Base-by-base conservation (phyloP, 768 basidiomycete species). In the Dentipellis fragilis region DNA sequence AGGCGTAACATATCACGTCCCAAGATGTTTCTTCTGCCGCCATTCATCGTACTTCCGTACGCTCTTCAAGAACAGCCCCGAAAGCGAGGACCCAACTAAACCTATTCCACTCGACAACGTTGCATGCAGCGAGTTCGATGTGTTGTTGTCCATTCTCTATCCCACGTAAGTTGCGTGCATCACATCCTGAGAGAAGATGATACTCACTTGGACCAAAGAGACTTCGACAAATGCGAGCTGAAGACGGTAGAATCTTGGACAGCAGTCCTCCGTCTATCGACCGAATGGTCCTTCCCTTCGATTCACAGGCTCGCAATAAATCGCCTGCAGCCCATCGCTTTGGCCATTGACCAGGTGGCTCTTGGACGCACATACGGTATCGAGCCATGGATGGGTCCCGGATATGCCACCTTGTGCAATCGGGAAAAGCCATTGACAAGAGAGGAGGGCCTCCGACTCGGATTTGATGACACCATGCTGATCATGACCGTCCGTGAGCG, bases 241-340 rank as follows among this genome's bases (percentile, higher is more conserved):
- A n/a, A 2, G 2, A 59, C 58, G 40, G 59, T 53, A 12, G 57
- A 59, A 19, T 56, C 57, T 17, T 66, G 66, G 61, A 58, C 62
- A 5, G 63, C 65, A 17, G 60, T 65, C 29, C 54, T 67, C 29
- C 54, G 62, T 40, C 38, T 62, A 50, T 57, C 63, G 7, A 54
- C 62, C 60, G 68, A 11, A 52, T 73, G 16, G 69, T 66, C 51
- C 58, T 66, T 56, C 59, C 66, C 58, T 46, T 56, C 46, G 52
- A 65, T 57, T 62, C 70, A 52, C 62, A 8, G 16, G 8, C 39
- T 39, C 7, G 52, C 52, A 11, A 21, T 53, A 11, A 7, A 17
- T 11, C 16, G 21, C 19, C 39, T 53, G 9, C 9, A 16, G 10
- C 2, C 11, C 7, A 1, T 53, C 38, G 35, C 40, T 16, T 23